These are phyloP conservation scores for Pythium vanterpoolii DNA, from an alignment of 352 stramenopile species.

Conservation along the genomic window DNA sequence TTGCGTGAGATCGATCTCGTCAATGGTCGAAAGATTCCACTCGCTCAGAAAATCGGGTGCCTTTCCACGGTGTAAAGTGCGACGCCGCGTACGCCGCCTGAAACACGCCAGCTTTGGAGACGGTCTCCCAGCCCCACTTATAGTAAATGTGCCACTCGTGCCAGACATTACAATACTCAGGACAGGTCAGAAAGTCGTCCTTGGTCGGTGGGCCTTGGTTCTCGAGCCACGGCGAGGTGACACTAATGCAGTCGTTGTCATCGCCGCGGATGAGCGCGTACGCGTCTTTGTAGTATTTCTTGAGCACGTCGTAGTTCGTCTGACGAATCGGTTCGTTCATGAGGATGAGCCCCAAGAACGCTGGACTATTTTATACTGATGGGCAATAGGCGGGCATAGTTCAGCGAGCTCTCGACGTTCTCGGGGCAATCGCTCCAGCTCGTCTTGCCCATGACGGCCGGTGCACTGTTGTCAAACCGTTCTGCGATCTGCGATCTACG, in stretches of 20 bases:
- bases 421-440: constrained; percentile 41
- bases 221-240: constrained; percentile 41
- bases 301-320: constrained; percentile 33
- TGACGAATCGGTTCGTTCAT: constrained; percentile 68
- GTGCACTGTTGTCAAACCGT: constrained; percentile 68
- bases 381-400: constrained; percentile 42
- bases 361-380: constrained; percentile 34
- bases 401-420: constrained; percentile 58
- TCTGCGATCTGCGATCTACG: constrained; percentile 67
- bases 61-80: constrained; percentile 24
- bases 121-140: constrained; percentile 39
- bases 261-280: constrained; percentile 51
- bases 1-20: constrained; percentile 26
- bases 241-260: constrained; percentile 56
- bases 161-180: constrained; percentile 51
- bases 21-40: constrained; percentile 44
- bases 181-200: constrained; percentile 30
- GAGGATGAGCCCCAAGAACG: constrained; percentile 67
- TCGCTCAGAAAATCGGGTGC: constrained; percentile 53
- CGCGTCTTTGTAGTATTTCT: constrained; percentile 50
- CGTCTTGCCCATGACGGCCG: constrained; percentile 26
- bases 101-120: constrained; percentile 17
- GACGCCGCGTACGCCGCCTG: constrained; percentile 14
- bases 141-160: constrained; percentile 60
- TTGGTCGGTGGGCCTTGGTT: constrained; percentile 36